These are phyloP conservation scores for Castanopsis chinensis DNA, from an alignment of 306 rosid species.

Conservation along the genomic window DNA sequence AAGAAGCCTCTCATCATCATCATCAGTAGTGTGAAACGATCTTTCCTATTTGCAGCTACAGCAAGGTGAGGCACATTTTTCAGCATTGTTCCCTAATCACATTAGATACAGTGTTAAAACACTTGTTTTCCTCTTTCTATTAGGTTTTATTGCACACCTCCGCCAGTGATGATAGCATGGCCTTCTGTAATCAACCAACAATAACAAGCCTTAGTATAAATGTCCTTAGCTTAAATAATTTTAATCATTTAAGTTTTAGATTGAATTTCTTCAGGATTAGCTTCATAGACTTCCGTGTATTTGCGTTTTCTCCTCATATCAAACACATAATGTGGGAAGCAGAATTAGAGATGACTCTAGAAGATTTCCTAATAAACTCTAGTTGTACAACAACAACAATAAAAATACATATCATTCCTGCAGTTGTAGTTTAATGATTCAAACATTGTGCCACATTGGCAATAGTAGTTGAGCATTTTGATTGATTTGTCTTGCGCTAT, in stretches of 20 bases:
- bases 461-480: background rate
- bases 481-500: background rate
- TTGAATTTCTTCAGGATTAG: no score
- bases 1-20: conserved; percentile 95
- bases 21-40: conserved; percentile 73
- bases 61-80: conserved; percentile 75
- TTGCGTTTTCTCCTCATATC: no score
- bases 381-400: no score
- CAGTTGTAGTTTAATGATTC: background rate
- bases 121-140: conserved; percentile 58
- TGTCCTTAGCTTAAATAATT: background rate
- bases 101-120: conserved; percentile 56
- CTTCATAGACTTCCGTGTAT: no score
- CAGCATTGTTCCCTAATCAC: conserved; percentile 81
- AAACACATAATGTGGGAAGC: background rate
- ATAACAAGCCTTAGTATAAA: conserved; percentile 14
- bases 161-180: conserved; percentile 74
- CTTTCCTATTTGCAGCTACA: conserved; percentile 72
- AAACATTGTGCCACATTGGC: background rate
- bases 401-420: background rate
- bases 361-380: background rate
- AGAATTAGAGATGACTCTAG: background rate
- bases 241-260: no score
- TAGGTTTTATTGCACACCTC: conserved; percentile 49
- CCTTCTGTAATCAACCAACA: conserved; percentile 71